Evolutionary conservation across 2,329 filamentous ascomycete genomes (phyloP), one percentile per base, ranked within the genome.

Genomic region (Ophiosphaerella herpotricha): DNA sequence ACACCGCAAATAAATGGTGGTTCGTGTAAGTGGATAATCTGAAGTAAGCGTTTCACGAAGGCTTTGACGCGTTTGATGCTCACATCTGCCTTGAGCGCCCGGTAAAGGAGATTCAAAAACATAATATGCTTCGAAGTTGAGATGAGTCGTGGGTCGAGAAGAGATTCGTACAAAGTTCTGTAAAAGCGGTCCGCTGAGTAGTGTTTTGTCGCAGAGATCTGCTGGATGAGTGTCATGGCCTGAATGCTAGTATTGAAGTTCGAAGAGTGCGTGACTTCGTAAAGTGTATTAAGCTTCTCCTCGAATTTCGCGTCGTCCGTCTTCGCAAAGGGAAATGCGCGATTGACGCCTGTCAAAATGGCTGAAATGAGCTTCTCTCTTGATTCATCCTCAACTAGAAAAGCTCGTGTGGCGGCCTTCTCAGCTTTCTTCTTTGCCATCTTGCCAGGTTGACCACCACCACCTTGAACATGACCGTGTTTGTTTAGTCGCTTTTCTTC

Each of bases 191-290:
- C 94, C 11, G 88, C 87, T 4, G 88, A 87, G 46, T 93, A 80
- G 64, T 92, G 88, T 70, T 94, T 91, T 3, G 87, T 84, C 1
- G 86, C 80, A 0, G 91, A 90, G 24, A 99, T 83, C 72, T 97
- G 94, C 71, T 97, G 94, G 59, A 99, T 95, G 40, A 99, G 80
- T 77, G 96, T 88, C 58, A 99, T 82, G 31, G 94, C 93, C 74
- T 99, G 94, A 33, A 99, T 90, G 69, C 91, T 94, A 1, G 94
- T 99, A 76, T 97, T 99, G 82, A 99, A 97, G 74, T 99, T 99
- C 48, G 93, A 91, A 1, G 93, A 97, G 75, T 99, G 94, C 0
- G 94, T 96, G 65, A 99, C 94, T 64, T 86, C 87, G 82, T 97
- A 99, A 23, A 99, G 82, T 3, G 93, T 97, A 69, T 97, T 89